Conservation (phyloP, 2,329 filamentous ascomycete species). For the Hypoxylon sp. region DNA sequence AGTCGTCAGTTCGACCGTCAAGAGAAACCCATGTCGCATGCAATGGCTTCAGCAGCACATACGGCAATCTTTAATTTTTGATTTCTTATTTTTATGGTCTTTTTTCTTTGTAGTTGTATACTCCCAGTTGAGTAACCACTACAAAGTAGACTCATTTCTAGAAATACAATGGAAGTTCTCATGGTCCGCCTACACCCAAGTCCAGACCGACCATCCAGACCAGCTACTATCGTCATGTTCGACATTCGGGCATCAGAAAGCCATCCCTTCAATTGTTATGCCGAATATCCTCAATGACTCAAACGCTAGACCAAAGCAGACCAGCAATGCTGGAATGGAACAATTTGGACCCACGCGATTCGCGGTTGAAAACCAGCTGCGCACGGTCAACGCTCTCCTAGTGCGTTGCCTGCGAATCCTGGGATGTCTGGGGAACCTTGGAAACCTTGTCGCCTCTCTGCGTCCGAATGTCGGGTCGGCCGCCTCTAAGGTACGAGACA, state of each 20-base stretch:
- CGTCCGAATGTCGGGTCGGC: constrained; percentile 18
- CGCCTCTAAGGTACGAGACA: constrained; percentile 1
- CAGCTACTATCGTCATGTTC: too few species aligned
- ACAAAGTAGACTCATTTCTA: too few species aligned
- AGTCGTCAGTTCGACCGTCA: background rate
- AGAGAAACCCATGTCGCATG: background rate
- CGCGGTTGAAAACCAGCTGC: background rate
- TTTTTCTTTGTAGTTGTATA: too few species aligned
- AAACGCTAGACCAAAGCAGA: background rate
- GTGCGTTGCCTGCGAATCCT: background rate
- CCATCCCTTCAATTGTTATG: background rate
- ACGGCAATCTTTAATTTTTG: too few species aligned
- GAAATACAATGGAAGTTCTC: too few species aligned
- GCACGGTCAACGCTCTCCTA: background rate
- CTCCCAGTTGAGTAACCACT: too few species aligned
- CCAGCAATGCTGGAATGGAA: background rate
- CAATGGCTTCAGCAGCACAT: background rate
- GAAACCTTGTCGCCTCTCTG: constrained; percentile 19
- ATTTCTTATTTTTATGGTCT: too few species aligned
- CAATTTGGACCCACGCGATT: background rate
- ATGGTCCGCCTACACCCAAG: too few species aligned
- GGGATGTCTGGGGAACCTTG: background rate
- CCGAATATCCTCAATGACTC: background rate
- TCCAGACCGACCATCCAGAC: too few species aligned
- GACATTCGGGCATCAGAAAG: background rate